These are phyloP conservation scores for Tuber borchii DNA, from an alignment of 495 filamentous ascomycete genomes.

Conservation along the genomic window DNA sequence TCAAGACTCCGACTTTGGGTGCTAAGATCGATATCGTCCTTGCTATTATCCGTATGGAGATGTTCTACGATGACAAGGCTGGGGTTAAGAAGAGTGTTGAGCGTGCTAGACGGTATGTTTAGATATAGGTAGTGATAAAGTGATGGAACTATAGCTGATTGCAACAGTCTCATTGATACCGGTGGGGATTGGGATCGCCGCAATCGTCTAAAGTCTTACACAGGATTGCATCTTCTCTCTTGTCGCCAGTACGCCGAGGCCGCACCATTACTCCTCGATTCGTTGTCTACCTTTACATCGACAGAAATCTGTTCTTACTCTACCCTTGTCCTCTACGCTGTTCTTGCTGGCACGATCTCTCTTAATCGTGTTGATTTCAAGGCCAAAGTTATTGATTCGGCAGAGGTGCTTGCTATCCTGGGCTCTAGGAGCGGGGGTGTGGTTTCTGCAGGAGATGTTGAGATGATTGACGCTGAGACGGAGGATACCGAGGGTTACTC, in stretches of 20 bases:
- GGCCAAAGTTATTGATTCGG: slow-evolving; percentile 93
- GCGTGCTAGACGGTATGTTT: slow-evolving; percentile 58
- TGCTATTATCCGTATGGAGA: slow-evolving; percentile 86
- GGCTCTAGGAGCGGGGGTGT: slow-evolving; percentile 78
- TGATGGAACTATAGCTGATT: slow-evolving; percentile 7
- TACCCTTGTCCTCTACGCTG: slow-evolving; percentile 86
- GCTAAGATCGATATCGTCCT: slow-evolving; percentile 95
- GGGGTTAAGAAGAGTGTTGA: slow-evolving; percentile 90
- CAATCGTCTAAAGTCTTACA: slow-evolving; percentile 97
- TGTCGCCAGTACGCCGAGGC: slow-evolving; percentile 81
- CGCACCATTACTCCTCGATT: slow-evolving; percentile 89
- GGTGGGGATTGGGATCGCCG: slow-evolving; percentile 97
- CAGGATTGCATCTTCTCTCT: slow-evolving; percentile 86
- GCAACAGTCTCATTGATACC: slow-evolving; percentile 66
- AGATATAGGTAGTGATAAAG: neutral
- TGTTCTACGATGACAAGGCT: slow-evolving; percentile 88
- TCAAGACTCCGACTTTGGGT: slow-evolving; percentile 88
- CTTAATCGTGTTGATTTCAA: slow-evolving; percentile 98
- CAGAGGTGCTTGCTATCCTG: slow-evolving; percentile 93
- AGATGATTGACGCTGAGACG: slow-evolving; percentile 64
- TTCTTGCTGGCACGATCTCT: slow-evolving; percentile 87
- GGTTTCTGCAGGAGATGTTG: slow-evolving; percentile 58
- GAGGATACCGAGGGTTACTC: slow-evolving; percentile 59
- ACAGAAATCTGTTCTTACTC: slow-evolving; percentile 97
- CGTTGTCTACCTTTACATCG: slow-evolving; percentile 95